Evolutionary conservation across 306 rosid genomes (phyloP).

Genomic region (Vigna unguiculata): DNA sequence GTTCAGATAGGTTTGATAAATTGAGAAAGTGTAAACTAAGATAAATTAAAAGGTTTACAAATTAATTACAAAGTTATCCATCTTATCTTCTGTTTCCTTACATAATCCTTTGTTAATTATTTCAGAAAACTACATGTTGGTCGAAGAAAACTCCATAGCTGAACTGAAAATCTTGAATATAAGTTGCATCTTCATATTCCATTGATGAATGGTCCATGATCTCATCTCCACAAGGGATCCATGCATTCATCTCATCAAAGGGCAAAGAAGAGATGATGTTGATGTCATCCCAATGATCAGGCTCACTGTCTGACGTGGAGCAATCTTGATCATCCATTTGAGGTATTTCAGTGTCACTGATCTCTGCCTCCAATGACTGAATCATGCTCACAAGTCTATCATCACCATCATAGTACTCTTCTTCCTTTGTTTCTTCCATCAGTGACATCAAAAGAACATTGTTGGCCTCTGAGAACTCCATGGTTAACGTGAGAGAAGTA

Average conservation of each 20-base stretch:
- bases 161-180: constrained; percentile 34
- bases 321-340: constrained; percentile 45
- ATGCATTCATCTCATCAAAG: constrained; percentile 45
- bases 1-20: no score
- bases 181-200: constrained; percentile 45
- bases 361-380: constrained; percentile 64
- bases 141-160: constrained; percentile 44
- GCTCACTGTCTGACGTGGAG: constrained; percentile 39
- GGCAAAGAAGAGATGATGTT: constrained; percentile 44
- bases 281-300: constrained; percentile 47
- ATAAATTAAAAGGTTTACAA: constrained; percentile 16
- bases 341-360: constrained; percentile 30
- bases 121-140: constrained; percentile 33
- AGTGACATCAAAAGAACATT: constrained; percentile 53
- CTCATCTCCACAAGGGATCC: constrained; percentile 43
- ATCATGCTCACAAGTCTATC: constrained; percentile 60
- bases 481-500: constrained; percentile 13
- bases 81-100: background rate
- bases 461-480: constrained; percentile 46
- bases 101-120: background rate
- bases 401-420: constrained; percentile 50
- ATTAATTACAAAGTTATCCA: constrained; percentile 5
- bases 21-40: background rate
- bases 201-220: constrained; percentile 40
- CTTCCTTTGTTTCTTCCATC: constrained; percentile 59